These are phyloP conservation scores for Sporisorium graminicola DNA, from an alignment of 1,284 basidiomycete genomes.

Conservation along the genomic window DNA sequence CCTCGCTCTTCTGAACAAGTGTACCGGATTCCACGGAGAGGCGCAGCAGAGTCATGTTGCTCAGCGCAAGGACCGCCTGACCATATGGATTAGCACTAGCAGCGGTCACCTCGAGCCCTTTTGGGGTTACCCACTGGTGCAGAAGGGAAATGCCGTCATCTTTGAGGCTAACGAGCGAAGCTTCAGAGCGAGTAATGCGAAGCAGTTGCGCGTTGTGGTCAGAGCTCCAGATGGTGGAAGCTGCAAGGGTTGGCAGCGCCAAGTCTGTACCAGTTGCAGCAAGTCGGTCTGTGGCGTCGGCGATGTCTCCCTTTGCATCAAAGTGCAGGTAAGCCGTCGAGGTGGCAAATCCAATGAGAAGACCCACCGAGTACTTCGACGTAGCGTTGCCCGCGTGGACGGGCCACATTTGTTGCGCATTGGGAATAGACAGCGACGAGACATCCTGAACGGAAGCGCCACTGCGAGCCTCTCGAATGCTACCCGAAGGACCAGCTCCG, in stretches of 20 bases:
- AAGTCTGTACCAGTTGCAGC: conserved; percentile 11
- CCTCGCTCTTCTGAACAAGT: conserved; percentile 11
- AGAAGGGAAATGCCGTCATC: conserved; percentile 1
- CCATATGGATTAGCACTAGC: conserved; percentile 74
- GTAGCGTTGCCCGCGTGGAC: conserved; percentile 15
- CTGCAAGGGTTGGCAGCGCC: conserved; percentile 21
- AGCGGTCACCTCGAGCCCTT: conserved; percentile 27
- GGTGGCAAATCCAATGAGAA: conserved; percentile 33
- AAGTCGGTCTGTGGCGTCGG: conserved; percentile 32
- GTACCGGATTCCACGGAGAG: conserved; percentile 73
- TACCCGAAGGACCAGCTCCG: conserved; percentile 84
- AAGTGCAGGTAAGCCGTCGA: conserved; percentile 35
- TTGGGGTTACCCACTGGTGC: conserved; percentile 24
- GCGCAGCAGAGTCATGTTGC: conserved; percentile 74
- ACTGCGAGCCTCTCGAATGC: conserved; percentile 83
- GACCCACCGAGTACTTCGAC: conserved; percentile 25
- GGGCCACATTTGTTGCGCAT: conserved; percentile 35
- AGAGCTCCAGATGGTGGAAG: conserved; percentile 8
- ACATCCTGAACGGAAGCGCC: conserved; percentile 85
- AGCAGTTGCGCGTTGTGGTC: conserved; percentile 11
- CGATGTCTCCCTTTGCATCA: conserved; percentile 28
- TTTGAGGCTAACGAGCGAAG: conserved; percentile 21
- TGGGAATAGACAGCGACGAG: conserved; percentile 29
- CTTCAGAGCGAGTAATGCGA: conserved; percentile 15
- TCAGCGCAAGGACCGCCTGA: conserved; percentile 78